phyloP scores from a whole-genome alignment of 495 filamentous ascomycete species.

The Corynascus novoguineensis region DNA sequence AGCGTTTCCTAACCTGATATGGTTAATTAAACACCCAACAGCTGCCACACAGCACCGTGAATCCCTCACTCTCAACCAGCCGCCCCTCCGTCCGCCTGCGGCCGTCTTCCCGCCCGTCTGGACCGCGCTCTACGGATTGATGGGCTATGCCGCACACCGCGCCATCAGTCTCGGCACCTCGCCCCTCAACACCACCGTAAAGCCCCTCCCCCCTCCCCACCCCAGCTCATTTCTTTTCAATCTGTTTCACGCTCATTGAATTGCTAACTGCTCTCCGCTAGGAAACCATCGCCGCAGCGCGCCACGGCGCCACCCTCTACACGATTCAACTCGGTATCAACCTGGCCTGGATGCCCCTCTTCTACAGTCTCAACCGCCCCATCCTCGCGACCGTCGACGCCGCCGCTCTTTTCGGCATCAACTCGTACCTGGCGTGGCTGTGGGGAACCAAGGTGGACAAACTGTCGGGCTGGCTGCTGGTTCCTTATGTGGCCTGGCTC shows the following conservation, averaged over 20 bases:
- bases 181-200: conserved; percentile 27
- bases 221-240: no score
- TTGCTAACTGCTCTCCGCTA: no score
- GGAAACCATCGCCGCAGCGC: conserved; percentile 25
- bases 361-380: conserved; percentile 68
- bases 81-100: conserved; percentile 72
- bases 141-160: conserved; percentile 84
- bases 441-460: conserved; percentile 65
- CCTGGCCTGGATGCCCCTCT: conserved; percentile 88
- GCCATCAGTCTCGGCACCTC: conserved; percentile 52
- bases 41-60: conserved; percentile 39
- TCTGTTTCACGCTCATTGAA: no score
- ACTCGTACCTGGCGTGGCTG: conserved; percentile 62
- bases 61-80: conserved; percentile 68
- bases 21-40: conserved; percentile 24
- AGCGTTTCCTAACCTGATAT: no score
- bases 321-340: conserved; percentile 79
- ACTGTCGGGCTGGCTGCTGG: conserved; percentile 64
- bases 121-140: conserved; percentile 79
- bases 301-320: conserved; percentile 70
- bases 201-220: conserved; percentile 12
- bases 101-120: conserved; percentile 79
- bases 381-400: conserved; percentile 72
- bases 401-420: conserved; percentile 60
- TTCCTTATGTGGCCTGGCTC: conserved; percentile 78